Conservation (phyloP, 805 yeast species). For the Zygotorulaspora chibaensis region DNA sequence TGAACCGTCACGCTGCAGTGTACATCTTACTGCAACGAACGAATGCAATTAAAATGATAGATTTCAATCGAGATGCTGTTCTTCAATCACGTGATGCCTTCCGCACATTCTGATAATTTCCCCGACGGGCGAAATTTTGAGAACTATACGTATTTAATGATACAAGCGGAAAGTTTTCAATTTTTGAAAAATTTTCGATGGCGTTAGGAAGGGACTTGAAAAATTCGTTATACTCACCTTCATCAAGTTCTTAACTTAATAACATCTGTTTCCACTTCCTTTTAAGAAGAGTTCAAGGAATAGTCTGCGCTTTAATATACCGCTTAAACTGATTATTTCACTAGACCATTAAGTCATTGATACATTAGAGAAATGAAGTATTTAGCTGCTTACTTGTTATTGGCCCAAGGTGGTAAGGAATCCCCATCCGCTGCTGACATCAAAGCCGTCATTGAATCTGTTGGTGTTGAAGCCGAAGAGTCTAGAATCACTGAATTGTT, state of each 20-base stretch:
- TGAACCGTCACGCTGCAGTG: no score
- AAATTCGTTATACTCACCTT: background rate
- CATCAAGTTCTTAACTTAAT: background rate
- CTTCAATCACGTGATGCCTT: background rate
- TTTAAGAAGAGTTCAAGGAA: slow-evolving; percentile 28
- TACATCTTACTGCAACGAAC: background rate
- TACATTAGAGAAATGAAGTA: slow-evolving; percentile 56
- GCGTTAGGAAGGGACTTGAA: background rate
- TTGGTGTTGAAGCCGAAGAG: slow-evolving; percentile 77
- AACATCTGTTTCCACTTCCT: background rate
- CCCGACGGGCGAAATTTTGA: slow-evolving; percentile 8
- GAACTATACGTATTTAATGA: slow-evolving; percentile 18
- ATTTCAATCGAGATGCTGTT: background rate
- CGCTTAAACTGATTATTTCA: slow-evolving; percentile 38
- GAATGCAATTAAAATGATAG: no score
- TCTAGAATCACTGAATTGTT: slow-evolving; percentile 67
- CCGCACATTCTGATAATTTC: slow-evolving; percentile 8
- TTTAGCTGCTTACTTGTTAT: slow-evolving; percentile 90
- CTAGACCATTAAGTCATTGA: slow-evolving; percentile 13
- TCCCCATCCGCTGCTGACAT: slow-evolving; percentile 77
- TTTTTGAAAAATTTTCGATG: slow-evolving; percentile 9
- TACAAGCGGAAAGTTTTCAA: slow-evolving; percentile 11
- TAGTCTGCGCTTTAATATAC: slow-evolving; percentile 36
- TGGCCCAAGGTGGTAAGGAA: slow-evolving; percentile 82
- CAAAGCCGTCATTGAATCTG: slow-evolving; percentile 65